These are phyloP conservation scores for Antrodiella citrinella DNA, from an alignment of 768 basidiomycete genomes.

Conservation along the genomic window DNA sequence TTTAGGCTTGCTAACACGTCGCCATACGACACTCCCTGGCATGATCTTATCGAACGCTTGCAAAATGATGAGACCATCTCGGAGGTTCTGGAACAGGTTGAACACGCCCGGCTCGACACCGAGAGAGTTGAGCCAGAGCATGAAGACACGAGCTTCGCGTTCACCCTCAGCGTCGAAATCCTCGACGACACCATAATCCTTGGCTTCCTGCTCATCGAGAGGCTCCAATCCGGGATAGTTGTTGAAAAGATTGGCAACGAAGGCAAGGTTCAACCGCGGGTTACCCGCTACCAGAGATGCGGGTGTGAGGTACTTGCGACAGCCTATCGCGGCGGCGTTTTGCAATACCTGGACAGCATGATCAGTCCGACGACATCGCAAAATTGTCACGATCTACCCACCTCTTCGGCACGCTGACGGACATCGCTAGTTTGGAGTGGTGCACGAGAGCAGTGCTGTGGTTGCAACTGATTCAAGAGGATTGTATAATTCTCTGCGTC, in stretches of 20 bases:
- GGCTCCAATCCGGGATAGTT: conserved; percentile 93
- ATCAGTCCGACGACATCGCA: not conserved
- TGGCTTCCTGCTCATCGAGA: conserved; percentile 88
- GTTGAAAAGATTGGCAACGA: conserved; percentile 98
- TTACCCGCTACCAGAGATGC: conserved; percentile 90
- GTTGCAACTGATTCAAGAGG: conserved; percentile 91
- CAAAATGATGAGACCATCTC: conserved; percentile 84
- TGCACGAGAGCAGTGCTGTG: conserved; percentile 83
- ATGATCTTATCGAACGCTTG: conserved; percentile 96
- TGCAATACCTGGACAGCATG: conserved; percentile 55
- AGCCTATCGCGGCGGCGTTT: conserved; percentile 90
- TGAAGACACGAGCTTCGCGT: conserved; percentile 96
- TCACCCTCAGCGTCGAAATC: conserved; percentile 99
- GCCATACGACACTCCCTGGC: conserved; percentile 91
- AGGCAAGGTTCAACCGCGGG: conserved; percentile 94
- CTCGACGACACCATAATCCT: conserved; percentile 82
- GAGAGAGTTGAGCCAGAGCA: conserved; percentile 95
- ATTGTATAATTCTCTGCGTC: conserved; percentile 98
- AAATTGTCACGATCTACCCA: conserved; percentile 15
- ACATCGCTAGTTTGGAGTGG: conserved; percentile 84
- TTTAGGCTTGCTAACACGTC: conserved; percentile 92
- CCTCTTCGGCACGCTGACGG: conserved; percentile 80
- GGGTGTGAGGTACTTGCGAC: conserved; percentile 91
- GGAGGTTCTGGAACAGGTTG: conserved; percentile 94
- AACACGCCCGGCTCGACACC: conserved; percentile 95